Evolutionary conservation across 805 yeast genomes (phyloP).

Genomic region (Zygoascus flipseniorum): DNA sequence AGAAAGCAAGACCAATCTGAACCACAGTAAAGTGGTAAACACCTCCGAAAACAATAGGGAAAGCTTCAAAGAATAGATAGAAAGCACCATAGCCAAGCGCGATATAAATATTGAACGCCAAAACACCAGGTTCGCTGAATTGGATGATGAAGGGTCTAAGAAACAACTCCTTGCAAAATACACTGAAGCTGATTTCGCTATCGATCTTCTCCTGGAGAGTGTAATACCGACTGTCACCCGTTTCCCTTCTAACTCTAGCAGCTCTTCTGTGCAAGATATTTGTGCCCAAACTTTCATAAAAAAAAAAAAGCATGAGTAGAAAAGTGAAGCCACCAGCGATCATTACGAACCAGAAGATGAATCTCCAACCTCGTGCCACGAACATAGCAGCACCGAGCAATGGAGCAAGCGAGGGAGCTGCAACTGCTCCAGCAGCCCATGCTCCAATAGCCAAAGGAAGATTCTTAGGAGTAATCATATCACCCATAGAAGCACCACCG

Average conservation of each 20-base stretch:
- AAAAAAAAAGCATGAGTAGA: constrained; percentile 18
- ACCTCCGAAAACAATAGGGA: constrained; percentile 46
- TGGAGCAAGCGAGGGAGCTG: constrained; percentile 52
- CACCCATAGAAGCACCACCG: constrained; percentile 52
- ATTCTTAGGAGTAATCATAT: constrained; percentile 32
- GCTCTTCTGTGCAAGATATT: constrained; percentile 8
- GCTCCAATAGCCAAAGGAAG: constrained; percentile 40
- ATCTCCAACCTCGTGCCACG: constrained; percentile 41
- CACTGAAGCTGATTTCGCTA: not conserved
- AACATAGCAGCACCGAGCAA: constrained; percentile 45
- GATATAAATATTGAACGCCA: constrained; percentile 43
- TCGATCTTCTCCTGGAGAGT: constrained; percentile 3
- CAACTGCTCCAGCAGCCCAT: constrained; percentile 48
- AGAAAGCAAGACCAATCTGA: constrained; percentile 40
- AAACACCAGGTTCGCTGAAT: constrained; percentile 48
- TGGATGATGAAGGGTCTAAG: constrained; percentile 38
- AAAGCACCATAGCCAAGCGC: constrained; percentile 45
- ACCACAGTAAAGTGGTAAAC: constrained; percentile 40
- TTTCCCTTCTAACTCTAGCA: constrained; percentile 32
- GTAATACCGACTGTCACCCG: constrained; percentile 34
- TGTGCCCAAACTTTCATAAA: constrained; percentile 1
- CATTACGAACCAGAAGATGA: constrained; percentile 45
- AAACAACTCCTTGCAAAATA: constrained; percentile 12
- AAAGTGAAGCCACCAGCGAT: constrained; percentile 33
- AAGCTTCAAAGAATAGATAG: constrained; percentile 54